Conservation (phyloP, 805 yeast genomes). For the Saccharomyces mikatae region DNA sequence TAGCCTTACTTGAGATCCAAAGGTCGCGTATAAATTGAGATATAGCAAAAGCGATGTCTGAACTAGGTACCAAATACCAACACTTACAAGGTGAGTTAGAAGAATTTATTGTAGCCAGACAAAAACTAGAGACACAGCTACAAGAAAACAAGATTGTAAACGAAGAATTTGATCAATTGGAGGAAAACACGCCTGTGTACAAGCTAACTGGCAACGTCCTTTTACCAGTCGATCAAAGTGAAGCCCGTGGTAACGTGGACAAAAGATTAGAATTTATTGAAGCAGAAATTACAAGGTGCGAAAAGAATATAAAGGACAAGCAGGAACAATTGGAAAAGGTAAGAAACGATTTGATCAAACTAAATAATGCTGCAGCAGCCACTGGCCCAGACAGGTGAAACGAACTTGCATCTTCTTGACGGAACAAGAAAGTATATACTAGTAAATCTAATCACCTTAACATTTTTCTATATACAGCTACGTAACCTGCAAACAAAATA, state of each 20-base stretch:
- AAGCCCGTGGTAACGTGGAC: slow-evolving; percentile 75
- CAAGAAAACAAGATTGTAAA: slow-evolving; percentile 90
- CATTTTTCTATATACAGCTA: slow-evolving; percentile 2
- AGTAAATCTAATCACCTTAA: neutral
- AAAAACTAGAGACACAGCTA: slow-evolving; percentile 82
- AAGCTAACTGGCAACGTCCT: slow-evolving; percentile 89
- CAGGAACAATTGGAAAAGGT: slow-evolving; percentile 51
- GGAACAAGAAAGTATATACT: neutral
- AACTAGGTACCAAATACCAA: slow-evolving; percentile 29
- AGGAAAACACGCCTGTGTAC: slow-evolving; percentile 68
- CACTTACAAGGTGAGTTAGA: slow-evolving; percentile 39
- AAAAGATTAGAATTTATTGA: slow-evolving; percentile 86
- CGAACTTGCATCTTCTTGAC: neutral
- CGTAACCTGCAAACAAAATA: neutral
- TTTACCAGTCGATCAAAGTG: slow-evolving; percentile 77
- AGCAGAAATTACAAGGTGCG: slow-evolving; percentile 71
- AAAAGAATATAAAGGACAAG: slow-evolving; percentile 51
- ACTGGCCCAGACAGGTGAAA: neutral
- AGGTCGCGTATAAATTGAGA: neutral
- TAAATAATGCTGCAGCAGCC: slow-evolving; percentile 9
- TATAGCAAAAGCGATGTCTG: slow-evolving; percentile 9
- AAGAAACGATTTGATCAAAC: slow-evolving; percentile 45
- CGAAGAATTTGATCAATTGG: slow-evolving; percentile 62
- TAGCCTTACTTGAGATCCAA: neutral
- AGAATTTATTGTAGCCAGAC: slow-evolving; percentile 63